phyloP scores from a whole-genome alignment of 1,284 basidiomycete genomes.

The Microstroma glucosiphilum region DNA sequence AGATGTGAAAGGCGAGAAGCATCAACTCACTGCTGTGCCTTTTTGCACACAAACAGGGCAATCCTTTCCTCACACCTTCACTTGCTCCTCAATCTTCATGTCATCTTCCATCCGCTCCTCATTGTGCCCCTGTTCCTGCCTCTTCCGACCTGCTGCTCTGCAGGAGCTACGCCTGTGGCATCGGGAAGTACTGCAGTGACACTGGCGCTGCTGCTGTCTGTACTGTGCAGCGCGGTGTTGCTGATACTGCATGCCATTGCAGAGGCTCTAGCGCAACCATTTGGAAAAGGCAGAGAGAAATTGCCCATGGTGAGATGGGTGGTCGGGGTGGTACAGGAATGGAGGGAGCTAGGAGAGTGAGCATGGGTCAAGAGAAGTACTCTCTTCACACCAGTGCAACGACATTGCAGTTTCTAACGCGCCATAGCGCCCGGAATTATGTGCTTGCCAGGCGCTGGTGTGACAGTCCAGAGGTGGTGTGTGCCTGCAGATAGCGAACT shows the following conservation, averaged over 20 bases:
- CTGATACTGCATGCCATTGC: neutral
- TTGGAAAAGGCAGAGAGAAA: neutral
- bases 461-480: too few relatives aligned
- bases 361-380: too few relatives aligned
- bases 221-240: neutral
- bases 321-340: too few relatives aligned
- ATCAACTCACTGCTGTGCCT: too few relatives aligned
- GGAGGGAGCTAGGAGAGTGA: too few relatives aligned
- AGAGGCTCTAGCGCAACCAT: neutral
- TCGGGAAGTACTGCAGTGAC: neutral
- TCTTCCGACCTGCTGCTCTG: neutral
- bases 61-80: slow-evolving; percentile 2
- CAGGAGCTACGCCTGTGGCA: too few relatives aligned
- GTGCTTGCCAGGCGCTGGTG: too few relatives aligned
- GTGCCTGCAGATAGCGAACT: too few relatives aligned
- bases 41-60: neutral
- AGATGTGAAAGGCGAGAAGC: too few relatives aligned
- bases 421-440: too few relatives aligned
- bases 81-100: neutral
- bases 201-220: neutral
- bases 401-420: too few relatives aligned
- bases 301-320: neutral
- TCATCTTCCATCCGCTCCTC: neutral
- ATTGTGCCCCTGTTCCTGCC: neutral
- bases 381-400: too few relatives aligned